A percentile compares a stretch with the other conserved stretches of the same genome.
Evolutionary conservation across 306 rosid genomes (phyloP).

Genomic region (Cicer pinnatifidum): DNA sequence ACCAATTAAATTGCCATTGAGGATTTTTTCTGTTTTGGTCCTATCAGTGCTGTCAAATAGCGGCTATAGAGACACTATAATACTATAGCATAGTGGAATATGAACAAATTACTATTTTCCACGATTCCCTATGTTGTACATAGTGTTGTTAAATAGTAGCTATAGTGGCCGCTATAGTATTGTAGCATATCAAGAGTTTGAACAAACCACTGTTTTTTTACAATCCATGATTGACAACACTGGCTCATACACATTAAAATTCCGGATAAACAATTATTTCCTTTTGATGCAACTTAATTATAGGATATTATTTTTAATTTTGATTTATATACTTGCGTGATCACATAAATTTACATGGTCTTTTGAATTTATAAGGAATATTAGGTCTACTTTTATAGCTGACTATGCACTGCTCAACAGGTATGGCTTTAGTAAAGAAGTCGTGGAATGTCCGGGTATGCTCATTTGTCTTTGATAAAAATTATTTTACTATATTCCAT

Average conservation of each 20-base stretch:
- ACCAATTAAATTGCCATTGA: constrained; percentile 13
- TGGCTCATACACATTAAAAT: background rate
- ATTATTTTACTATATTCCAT: constrained; percentile 21
- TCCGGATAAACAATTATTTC: constrained; percentile 9
- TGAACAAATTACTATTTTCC: too few species aligned
- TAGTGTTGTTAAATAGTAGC: too few species aligned
- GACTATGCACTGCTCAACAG: constrained; percentile 50
- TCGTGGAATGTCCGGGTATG: constrained; percentile 90
- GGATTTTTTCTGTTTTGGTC: background rate
- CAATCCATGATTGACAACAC: too few species aligned
- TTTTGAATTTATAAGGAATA: background rate
- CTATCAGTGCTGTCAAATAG: too few species aligned
- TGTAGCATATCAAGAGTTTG: too few species aligned
- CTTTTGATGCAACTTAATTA: constrained; percentile 20
- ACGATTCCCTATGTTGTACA: too few species aligned
- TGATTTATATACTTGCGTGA: background rate
- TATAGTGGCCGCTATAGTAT: too few species aligned
- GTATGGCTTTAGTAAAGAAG: constrained; percentile 91
- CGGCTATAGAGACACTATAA: too few species aligned
- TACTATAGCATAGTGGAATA: too few species aligned
- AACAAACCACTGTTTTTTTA: too few species aligned
- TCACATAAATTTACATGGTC: constrained; percentile 14
- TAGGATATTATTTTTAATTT: background rate
- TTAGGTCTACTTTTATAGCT: constrained; percentile 30
- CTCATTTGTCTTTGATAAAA: constrained; percentile 14